A percentile compares a stretch with the other conserved stretches of the same genome.
These are phyloP conservation scores for Alternaria panax DNA, from an alignment of 2,329 filamentous ascomycete genomes.

Conservation along the genomic window DNA sequence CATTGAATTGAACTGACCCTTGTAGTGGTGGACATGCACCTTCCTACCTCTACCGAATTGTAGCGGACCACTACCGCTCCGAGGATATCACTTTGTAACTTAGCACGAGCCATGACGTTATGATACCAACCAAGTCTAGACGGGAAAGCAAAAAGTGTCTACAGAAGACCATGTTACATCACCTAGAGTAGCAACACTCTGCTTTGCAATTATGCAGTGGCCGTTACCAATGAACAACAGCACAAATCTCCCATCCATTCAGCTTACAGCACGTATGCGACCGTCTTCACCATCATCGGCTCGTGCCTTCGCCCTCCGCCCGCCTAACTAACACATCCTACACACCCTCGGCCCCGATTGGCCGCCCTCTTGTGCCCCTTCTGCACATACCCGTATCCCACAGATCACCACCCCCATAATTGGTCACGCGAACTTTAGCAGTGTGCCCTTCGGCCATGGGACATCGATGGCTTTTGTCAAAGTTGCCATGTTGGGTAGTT, in stretches of 20 bases:
- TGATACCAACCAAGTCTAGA: conserved; percentile 2
- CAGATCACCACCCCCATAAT: conserved; percentile 6
- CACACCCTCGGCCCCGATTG: conserved; percentile 18
- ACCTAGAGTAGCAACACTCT: background rate
- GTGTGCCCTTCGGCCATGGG: conserved; percentile 21
- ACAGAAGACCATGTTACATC: background rate
- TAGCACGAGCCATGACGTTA: conserved; percentile 3
- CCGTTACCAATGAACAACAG: background rate
- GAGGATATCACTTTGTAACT: conserved; percentile 68
- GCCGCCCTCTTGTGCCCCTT: conserved; percentile 5
- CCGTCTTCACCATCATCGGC: background rate
- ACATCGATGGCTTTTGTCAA: conserved; percentile 7
- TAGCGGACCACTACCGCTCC: conserved; percentile 76
- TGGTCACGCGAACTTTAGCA: conserved; percentile 12
- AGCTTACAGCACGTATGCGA: background rate
- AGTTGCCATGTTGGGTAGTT: conserved; percentile 8
- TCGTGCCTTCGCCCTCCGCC: conserved; percentile 5
- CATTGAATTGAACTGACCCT: conserved; percentile 18
- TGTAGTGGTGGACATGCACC: conserved; percentile 70
- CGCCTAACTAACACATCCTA: conserved; percentile 14
- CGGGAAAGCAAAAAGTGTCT: background rate
- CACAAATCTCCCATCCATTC: background rate
- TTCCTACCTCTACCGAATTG: conserved; percentile 75
- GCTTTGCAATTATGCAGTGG: background rate
- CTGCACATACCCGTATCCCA: conserved; percentile 3